phyloP scores from a whole-genome alignment of 129 eudicot species.

The Oenanthe sinensis region DNA sequence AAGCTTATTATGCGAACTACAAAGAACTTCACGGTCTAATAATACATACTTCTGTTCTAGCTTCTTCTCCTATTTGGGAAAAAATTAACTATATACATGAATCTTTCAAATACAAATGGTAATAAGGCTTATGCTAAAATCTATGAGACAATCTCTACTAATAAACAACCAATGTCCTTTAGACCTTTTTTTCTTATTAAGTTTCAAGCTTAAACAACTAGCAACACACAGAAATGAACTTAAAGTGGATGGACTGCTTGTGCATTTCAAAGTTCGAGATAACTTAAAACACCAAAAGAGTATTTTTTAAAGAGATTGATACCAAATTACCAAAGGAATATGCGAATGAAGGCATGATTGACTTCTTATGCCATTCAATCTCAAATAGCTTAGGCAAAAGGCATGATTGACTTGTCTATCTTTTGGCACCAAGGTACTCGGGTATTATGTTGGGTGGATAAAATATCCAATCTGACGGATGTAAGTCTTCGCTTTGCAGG shows the following conservation, averaged over 20 bases:
- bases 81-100: neutral
- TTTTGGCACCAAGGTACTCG: neutral
- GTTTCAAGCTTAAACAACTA: neutral
- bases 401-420: neutral
- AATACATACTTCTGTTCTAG: neutral
- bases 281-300: neutral
- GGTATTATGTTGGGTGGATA: neutral
- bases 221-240: neutral
- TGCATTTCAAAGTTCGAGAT: neutral
- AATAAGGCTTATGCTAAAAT: neutral
- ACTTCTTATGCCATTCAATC: neutral
- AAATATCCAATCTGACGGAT: neutral
- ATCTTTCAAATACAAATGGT: neutral
- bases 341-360: neutral
- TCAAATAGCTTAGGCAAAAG: neutral
- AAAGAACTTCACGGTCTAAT: neutral
- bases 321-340: neutral
- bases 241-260: neutral
- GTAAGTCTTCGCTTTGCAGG: neutral
- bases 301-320: neutral
- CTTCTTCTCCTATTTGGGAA: neutral
- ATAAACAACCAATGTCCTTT: neutral
- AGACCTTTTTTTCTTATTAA: neutral
- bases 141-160: neutral
- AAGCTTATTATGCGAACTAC: neutral